Evolutionary conservation across 2,329 filamentous ascomycete genomes (phyloP), one percentile per base, ranked within the genome.

Genomic region (Diaporthe sp.): DNA sequence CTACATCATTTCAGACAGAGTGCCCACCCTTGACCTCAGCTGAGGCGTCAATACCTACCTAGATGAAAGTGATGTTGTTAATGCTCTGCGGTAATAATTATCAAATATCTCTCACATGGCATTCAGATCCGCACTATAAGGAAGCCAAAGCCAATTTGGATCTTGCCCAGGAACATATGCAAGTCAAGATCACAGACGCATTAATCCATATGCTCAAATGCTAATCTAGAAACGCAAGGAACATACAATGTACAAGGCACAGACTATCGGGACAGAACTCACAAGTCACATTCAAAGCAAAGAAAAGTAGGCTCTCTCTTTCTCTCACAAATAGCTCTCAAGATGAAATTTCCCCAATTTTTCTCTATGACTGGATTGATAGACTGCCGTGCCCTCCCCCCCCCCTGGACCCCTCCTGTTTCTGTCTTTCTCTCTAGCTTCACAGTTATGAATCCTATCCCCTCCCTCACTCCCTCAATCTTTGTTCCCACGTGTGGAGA

Each of bases 331-430:
- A 30, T 68, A 17, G 40, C n/a, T n/a, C 33, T 54, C 47, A 66
- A 66, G 40, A 40, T 66, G 35, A 28, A 66, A 47, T 33, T 33
- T 45, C n/a, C 40, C 60, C 28, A 22, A 22, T 9, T 40, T 47
- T 47, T 66, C 22, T 68, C 64, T 68, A 68, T 38, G 64, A 68
- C 47, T 68, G 33, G 45, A 68, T 68, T 40, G 64, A 54, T 45
- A 35, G 64, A 54, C 64, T 68, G 64, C 64, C 33, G 25, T 35
- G 8, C 45, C 13, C 45, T 25, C 42, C 30, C 30, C 30, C 19
- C 42, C 30, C 30, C 30, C 19, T 10, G 10, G 13, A 6, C 3
- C 45, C 45, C 45, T 25, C 45, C 45, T 35, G 22, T 25, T 30
- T 54, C 64, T 68, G 40, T 45, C 40, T 30, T 13, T 66, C 60